Base-by-base conservation (phyloP, 345 rosid genomes). In the Eucalyptus sp. region DNA sequence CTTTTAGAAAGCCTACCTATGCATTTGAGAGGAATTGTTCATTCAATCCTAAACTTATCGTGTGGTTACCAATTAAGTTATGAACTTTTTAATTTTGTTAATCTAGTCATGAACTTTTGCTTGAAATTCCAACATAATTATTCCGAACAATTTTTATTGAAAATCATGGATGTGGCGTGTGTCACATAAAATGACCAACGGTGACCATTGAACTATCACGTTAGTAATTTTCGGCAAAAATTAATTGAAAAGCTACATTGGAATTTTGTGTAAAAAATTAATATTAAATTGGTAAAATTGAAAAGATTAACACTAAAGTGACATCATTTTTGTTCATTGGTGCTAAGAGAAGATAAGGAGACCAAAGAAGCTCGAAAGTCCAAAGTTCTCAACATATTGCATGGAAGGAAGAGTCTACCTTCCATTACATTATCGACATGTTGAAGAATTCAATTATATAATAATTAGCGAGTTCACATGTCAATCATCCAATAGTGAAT, bases 191-290 rank as follows among this genome's bases (percentile, higher is more conserved):
- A 27, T 60, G 2, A 0, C 4, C 31, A 13, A 13, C 0, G 2
- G 0, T 27, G 3, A 62, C 1, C 33, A 33, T 3, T 62, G 14
- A 1, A 27, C 0, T 13, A 0, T 29, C 16, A 62, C 0, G 1
- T 27, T 27, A 62, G 33, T 0, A 0, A 27, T 62, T 13, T 60
- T 1, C 2, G 0, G 2, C 3, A 0, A 62, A 2, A 29, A 62
- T 6, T 27, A 60, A 62, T 13, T 6, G 4, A 27, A 62, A 12
- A 0, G 1, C 16, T 12, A 13, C 8, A 13, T 0, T 27, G 2
- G 14, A 62, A 27, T 27, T 62, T 29, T 29, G 15, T 1, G 4
- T 29, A 60, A 7, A 60, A 12, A 60, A 5, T 12, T 60, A 60
- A 27, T 0, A 62, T 62, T 12, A 29, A 62, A 27, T 27, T 5